Conservation (phyloP, 176 grass and related monocot species). For the Oryza meridionalis region DNA sequence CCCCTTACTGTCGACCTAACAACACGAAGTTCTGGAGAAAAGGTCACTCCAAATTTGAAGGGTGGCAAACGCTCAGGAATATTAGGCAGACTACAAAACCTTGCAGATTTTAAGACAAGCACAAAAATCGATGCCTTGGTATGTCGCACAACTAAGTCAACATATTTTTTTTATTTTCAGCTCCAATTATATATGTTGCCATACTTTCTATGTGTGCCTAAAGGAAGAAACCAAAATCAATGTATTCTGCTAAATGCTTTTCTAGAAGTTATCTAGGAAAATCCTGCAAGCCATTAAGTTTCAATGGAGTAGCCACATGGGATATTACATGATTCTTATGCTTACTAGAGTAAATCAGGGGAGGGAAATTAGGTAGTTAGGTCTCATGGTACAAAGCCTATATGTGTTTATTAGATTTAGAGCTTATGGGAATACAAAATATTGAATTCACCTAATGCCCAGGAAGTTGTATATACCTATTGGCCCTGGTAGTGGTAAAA, state of each 20-base stretch:
- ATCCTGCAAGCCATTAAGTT: neutral
- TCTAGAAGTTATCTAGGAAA: neutral
- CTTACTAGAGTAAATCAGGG: neutral
- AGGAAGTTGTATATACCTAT: neutral
- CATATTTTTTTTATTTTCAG: neutral
- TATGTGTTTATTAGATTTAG: constrained; percentile 32
- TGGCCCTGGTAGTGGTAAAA: neutral
- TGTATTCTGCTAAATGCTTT: neutral
- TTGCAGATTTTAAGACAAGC: constrained; percentile 76
- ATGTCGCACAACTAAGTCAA: constrained; percentile 34
- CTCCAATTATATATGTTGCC: neutral
- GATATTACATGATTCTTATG: neutral
- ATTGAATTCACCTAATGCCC: neutral
- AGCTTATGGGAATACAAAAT: neutral
- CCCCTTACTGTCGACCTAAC: constrained; percentile 87
- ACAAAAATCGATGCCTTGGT: constrained; percentile 99
- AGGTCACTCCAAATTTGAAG: constrained; percentile 48
- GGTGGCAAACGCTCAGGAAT: constrained; percentile 76
- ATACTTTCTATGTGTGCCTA: constrained; percentile 19
- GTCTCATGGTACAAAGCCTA: neutral
- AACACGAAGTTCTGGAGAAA: constrained; percentile 45
- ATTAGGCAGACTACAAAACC: constrained; percentile 65
- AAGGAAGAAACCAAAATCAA: neutral
- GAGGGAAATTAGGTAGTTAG: neutral
- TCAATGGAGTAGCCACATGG: constrained; percentile 1